These are phyloP conservation scores for Dioscorea alata DNA, from an alignment of 106 monocot species.

Conservation along the genomic window DNA sequence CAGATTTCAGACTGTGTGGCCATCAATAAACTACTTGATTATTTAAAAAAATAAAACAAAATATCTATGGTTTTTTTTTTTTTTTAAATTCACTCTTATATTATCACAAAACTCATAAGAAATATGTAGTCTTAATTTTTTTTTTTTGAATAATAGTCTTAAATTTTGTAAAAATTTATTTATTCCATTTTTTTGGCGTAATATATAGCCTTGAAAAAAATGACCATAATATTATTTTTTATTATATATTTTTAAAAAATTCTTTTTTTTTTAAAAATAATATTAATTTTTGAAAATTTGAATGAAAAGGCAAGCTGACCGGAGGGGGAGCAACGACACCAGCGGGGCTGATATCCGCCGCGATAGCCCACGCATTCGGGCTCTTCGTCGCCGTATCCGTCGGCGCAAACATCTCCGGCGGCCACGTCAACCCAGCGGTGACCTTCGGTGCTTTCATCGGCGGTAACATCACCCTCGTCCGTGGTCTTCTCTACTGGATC, in stretches of 20 bases:
- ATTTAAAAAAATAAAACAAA: not conserved
- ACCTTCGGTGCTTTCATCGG: constrained; percentile 53
- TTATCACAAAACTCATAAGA: too few relatives aligned
- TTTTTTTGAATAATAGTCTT: too few relatives aligned
- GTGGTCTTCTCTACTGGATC: constrained; percentile 37
- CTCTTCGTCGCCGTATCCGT: constrained; percentile 46
- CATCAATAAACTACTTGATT: not conserved
- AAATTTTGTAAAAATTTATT: too few relatives aligned
- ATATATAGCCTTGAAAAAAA: too few relatives aligned
- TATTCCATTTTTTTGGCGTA: too few relatives aligned
- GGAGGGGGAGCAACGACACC: constrained; percentile 21
- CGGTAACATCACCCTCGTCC: constrained; percentile 46
- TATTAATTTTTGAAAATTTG: too few relatives aligned
- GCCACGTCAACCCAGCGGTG: constrained; percentile 52
- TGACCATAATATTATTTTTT: too few relatives aligned
- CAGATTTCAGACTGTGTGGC: too few relatives aligned
- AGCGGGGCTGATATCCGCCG: constrained; percentile 26
- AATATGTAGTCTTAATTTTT: too few relatives aligned
- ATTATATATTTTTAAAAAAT: too few relatives aligned
- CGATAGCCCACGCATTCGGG: constrained; percentile 35
- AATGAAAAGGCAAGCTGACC: constrained; percentile 26
- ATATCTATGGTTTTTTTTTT: not conserved
- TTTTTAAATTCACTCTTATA: too few relatives aligned
- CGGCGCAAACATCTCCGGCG: constrained; percentile 52
- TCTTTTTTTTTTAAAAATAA: too few relatives aligned